Base-by-base conservation (phyloP, 768 basidiomycete genomes). In the Coprinopsis marcescibilis region DNA sequence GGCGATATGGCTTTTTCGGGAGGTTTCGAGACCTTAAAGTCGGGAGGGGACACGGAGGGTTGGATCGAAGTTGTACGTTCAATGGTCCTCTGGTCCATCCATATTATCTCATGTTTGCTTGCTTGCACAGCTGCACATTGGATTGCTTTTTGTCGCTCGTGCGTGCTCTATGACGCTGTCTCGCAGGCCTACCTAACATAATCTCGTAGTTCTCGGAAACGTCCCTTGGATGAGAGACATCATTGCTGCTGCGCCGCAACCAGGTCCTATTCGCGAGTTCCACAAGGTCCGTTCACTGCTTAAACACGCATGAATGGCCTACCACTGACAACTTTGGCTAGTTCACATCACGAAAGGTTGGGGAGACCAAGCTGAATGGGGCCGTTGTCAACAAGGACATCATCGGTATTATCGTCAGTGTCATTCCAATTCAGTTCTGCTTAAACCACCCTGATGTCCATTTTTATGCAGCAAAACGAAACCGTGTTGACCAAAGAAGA, bases 1-100 rank as follows among this genome's bases (percentile, higher is more conserved):
- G 60, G 59, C 17, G 59, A 61, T 30, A 61, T 60, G 55, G 42
- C 52, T 4, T 61, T 61, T 42, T 57, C 57, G 19, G 60, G 59
- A 14, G 60, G 60, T 11, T 58, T 60, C 14, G 60, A 61, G 39
- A 58, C 55, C 12, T 52, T 61, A 39, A 34, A 26, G 19, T 57
- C 51, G 10, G 60, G 51, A 3, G 45, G 53, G 39, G 60, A 61
- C 24, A 43, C 21, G 3, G 59, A 60, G 32, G 58, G 55, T 5
- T 60, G 60, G 60, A 50, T 55, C 52, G 53, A 61, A 49, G 37
- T 56, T 52, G 45, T 46, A 25, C 20, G 32, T 19, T 6, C 3
- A 11, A 10, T 21, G 17, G 3, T 36, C 33, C n/a, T 2, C 2
- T n/a, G 21, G 32, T 23, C 20, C 12, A 8, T 46, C 32, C 33